Evolutionary conservation across 148 eudicot genomes (phyloP), one percentile per base, ranked within the genome.

Genomic region (Agrostemma githago): DNA sequence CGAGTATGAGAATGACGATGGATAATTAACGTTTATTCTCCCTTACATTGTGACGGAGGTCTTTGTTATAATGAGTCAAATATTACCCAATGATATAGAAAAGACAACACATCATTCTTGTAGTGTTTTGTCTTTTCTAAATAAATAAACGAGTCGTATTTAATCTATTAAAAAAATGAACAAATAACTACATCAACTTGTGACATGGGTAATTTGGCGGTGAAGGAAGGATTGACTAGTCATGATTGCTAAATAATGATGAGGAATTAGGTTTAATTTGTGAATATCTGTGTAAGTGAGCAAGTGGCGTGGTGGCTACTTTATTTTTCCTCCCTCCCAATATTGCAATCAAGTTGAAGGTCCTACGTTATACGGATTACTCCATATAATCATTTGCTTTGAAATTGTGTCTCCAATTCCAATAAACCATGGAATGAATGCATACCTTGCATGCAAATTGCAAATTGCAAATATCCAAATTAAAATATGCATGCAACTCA

Each of bases 391-490:
- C 54, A 67, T 67, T 67, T 17, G 53, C 51, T 67, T 67, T 20
- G 70, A 67, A 42, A 7, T n/a, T 67, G 17, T 67, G 70, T 67
- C 70, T 67, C 26, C 34, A 26, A 26, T 26, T n/a, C n/a, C 54
- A 48, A 48, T 7, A 8, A 66, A 2, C 54, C 26, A 17, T 42
- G 53, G 53, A n/a, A 43, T n/a, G n/a, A n/a, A n/a, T n/a, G n/a
- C n/a, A n/a, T 66, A 9, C 1, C 54, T 67, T 67, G 53, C 70
- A 67, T 67, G 70, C 46, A 67, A 65, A 39, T 65, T 67, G 70
- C 46, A 67, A 65, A 39, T 65, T 5, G 15, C 11, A 4, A 26
- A 26, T 26, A 26, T 5, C 16, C 11, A 4, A 12, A 3, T 7
- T 43, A 42, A 12, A 3, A n/a, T 43, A 42, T 42, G 14, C 54